Evolutionary conservation across 495 filamentous ascomycete species (phyloP).

Genomic region (Podospora didyma): DNA sequence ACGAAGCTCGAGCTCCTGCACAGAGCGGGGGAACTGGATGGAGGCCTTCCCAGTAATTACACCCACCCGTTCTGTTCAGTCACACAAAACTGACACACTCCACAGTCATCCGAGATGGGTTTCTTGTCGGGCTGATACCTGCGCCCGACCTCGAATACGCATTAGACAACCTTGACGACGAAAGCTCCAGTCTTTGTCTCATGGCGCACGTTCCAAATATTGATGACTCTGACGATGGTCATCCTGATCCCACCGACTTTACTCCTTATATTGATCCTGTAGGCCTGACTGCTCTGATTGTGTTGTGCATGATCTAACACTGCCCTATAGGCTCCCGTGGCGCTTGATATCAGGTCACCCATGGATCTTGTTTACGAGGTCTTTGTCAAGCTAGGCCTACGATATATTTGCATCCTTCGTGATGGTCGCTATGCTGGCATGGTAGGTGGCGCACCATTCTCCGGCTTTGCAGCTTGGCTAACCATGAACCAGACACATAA

Average conservation of each 20-base stretch:
- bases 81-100: too few relatives aligned
- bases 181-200: slow-evolving; percentile 68
- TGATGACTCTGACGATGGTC: slow-evolving; percentile 55
- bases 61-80: too few relatives aligned
- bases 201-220: slow-evolving; percentile 65
- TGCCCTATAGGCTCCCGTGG: slow-evolving; percentile 62
- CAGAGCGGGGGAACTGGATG: slow-evolving; percentile 83
- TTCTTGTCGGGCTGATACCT: slow-evolving; percentile 88
- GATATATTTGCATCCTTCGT: slow-evolving; percentile 85
- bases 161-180: slow-evolving; percentile 73
- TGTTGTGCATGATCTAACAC: neutral
- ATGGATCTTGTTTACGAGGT: slow-evolving; percentile 97
- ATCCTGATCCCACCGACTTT: slow-evolving; percentile 74
- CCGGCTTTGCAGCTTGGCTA: slow-evolving; percentile 17
- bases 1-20: slow-evolving; percentile 77
- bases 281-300: slow-evolving; percentile 24
- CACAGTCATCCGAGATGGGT: slow-evolving; percentile 68
- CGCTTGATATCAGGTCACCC: slow-evolving; percentile 82
- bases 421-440: slow-evolving; percentile 86
- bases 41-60: slow-evolving; percentile 86
- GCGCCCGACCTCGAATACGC: slow-evolving; percentile 94
- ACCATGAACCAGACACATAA: slow-evolving; percentile 63
- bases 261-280: slow-evolving; percentile 86
- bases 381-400: slow-evolving; percentile 88
- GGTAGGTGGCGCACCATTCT: slow-evolving; percentile 43